Evolutionary conservation across 2,329 filamentous ascomycete genomes (phyloP), one percentile per base, ranked within the genome.

Genomic region (Colletotrichum simmondsii): DNA sequence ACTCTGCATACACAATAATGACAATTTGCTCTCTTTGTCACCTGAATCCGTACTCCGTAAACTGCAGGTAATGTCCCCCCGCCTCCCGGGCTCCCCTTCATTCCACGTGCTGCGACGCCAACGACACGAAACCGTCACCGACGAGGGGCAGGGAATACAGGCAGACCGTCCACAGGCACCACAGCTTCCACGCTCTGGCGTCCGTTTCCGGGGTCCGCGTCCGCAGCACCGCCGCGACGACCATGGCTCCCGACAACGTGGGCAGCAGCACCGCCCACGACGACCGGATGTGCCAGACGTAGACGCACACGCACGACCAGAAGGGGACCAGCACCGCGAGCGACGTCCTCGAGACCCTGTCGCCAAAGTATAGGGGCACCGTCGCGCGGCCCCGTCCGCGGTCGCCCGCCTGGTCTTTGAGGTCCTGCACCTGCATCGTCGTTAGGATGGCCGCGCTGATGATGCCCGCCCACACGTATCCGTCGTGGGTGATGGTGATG

Each of bases 341-440:
- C 30, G 65, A 69, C 64, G 58, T 7, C 11, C 69, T 37, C 10
- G 69, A 71, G 12, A 35, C 65, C 54, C 30, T 56, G 35, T 81
- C 78, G 10, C 79, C 78, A 37, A 79, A 78, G 8, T 77, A 57
- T 16, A 81, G 70, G 19, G 79, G 79, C 12, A 79, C 71, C 4
- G 79, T 80, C 30, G 64, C 71, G 4, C 80, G 76, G 2, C 76
- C 77, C 26, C 79, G 72, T 10, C 75, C 77, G 24, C 59, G 72
- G 59, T 81, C 79, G 1, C 79, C 79, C 12, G 76, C 77, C 59
- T 76, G 63, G 56, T 78, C 79, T 42, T 72, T 72, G 37, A 72
- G 70, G 59, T 81, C 80, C 56, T 81, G 79, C 4, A 76, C 76
- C 26, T 80, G 77, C 14, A 81, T 76, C 7, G 79, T 81, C 5